Percentiles rank a stretch among this genome's conserved stretches.
Conservation (phyloP, 129 eudicot genomes). For the Mikania micrantha region DNA sequence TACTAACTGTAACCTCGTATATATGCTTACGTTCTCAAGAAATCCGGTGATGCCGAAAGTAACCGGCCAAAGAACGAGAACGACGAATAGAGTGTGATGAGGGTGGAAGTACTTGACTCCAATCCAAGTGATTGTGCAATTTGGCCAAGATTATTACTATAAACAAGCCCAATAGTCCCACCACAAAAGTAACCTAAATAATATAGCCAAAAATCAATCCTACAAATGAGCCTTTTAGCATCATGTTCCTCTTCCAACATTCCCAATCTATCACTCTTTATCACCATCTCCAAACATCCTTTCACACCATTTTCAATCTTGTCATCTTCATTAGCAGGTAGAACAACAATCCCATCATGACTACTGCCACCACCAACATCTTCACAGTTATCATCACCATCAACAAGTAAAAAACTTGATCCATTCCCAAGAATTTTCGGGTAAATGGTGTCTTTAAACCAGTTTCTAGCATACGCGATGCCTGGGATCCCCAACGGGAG, state of each 20-base stretch:
- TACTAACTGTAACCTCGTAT: too few relatives aligned
- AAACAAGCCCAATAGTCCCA: slow-evolving; percentile 85
- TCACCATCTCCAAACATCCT: slow-evolving; percentile 37
- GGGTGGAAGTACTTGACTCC: slow-evolving; percentile 36
- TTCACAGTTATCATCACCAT: slow-evolving; percentile 44
- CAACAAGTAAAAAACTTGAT: slow-evolving; percentile 53
- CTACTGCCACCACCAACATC: slow-evolving; percentile 31
- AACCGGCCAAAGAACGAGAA: slow-evolving; percentile 91
- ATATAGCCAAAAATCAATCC: slow-evolving; percentile 88
- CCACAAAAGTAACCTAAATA: slow-evolving; percentile 77
- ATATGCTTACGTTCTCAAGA: too few relatives aligned
- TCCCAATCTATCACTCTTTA: slow-evolving; percentile 46
- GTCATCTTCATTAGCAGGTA: slow-evolving; percentile 1
- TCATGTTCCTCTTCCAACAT: slow-evolving; percentile 84
- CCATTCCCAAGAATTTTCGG: slow-evolving; percentile 34
- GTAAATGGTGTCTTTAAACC: slow-evolving; percentile 43
- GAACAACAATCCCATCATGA: slow-evolving; percentile 9
- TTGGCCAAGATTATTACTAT: slow-evolving; percentile 85
- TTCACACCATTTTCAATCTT: slow-evolving; percentile 5
- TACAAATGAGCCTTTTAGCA: slow-evolving; percentile 38
- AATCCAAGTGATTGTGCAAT: slow-evolving; percentile 71
- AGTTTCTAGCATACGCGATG: slow-evolving; percentile 58
- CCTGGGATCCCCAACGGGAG: slow-evolving; percentile 77
- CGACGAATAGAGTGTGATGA: slow-evolving; percentile 68
- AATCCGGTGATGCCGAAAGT: slow-evolving; percentile 82